These are phyloP conservation scores for Macrotyloma uniflorum DNA, from an alignment of 306 rosid species.

Conservation along the genomic window DNA sequence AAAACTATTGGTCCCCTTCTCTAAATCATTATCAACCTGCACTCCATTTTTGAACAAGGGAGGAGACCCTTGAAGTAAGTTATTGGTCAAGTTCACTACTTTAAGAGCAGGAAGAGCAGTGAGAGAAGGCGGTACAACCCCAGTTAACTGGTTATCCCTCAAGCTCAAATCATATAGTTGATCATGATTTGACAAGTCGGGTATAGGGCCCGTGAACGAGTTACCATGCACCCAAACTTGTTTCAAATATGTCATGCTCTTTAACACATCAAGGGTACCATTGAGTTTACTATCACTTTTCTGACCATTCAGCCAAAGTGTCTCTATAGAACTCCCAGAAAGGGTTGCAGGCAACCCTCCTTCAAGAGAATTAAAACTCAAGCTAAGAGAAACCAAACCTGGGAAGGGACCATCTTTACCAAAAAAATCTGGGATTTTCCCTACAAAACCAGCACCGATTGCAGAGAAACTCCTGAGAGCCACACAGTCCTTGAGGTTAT, in stretches of 20 bases:
- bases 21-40: constrained; percentile 41
- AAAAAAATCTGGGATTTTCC: constrained; percentile 60
- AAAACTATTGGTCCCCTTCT: constrained; percentile 44
- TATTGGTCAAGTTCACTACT: constrained; percentile 70
- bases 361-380: constrained; percentile 57
- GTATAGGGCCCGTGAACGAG: constrained; percentile 77
- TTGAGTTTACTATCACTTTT: constrained; percentile 48
- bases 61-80: constrained; percentile 73
- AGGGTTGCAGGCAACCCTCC: constrained; percentile 68
- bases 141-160: constrained; percentile 74
- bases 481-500: constrained; percentile 39
- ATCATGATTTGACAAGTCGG: constrained; percentile 56
- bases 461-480: constrained; percentile 49
- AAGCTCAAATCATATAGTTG: constrained; percentile 46
- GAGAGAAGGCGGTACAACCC: constrained; percentile 72
- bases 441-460: constrained; percentile 40
- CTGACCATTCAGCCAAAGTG: constrained; percentile 66
- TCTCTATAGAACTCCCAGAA: constrained; percentile 51
- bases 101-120: constrained; percentile 41
- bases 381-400: constrained; percentile 40
- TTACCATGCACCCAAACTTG: constrained; percentile 69
- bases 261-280: constrained; percentile 71
- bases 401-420: constrained; percentile 40
- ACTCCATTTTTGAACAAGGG: constrained; percentile 56
- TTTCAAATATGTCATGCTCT: constrained; percentile 56